Evolutionary conservation across 805 yeast species (phyloP).

Genomic region (Wickerhamomyces hampshirensis): DNA sequence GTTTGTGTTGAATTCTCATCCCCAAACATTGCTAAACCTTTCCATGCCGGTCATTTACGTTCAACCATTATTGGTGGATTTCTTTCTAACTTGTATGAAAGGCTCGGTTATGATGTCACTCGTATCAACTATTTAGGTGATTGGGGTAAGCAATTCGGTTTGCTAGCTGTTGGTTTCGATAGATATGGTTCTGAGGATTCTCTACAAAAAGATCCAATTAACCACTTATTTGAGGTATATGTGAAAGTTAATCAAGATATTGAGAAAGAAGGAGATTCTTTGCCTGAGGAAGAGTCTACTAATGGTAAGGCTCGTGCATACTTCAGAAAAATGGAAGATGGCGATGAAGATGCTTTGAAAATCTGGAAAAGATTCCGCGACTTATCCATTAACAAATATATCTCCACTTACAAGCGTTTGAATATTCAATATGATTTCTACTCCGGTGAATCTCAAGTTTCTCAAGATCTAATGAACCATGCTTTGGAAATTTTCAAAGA

Average conservation of each 20-base stretch:
- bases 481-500: constrained; percentile 61
- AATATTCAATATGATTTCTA: constrained; percentile 85
- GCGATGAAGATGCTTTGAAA: constrained; percentile 71
- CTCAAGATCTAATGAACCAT: constrained; percentile 61
- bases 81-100: constrained; percentile 83
- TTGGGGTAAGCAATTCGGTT: constrained; percentile 99
- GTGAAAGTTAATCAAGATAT: constrained; percentile 82
- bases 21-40: constrained; percentile 98
- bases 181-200: constrained; percentile 78
- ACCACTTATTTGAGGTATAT: constrained; percentile 91
- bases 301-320: constrained; percentile 83
- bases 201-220: constrained; percentile 75
- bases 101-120: constrained; percentile 86
- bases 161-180: constrained; percentile 88
- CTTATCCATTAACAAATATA: constrained; percentile 81
- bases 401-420: constrained; percentile 84
- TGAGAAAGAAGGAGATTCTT: constrained; percentile 45
- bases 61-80: constrained; percentile 98
- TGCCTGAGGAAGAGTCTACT: constrained; percentile 44
- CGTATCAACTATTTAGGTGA: constrained; percentile 96
- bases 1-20: constrained; percentile 88
- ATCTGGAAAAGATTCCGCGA: constrained; percentile 89
- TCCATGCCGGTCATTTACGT: constrained; percentile 99
- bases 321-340: constrained; percentile 90
- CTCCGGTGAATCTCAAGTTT: constrained; percentile 95